A percentile compares a stretch with the other conserved stretches of the same genome.
phyloP scores from a whole-genome alignment of 805 yeast genomes.

The Metschnikowia reukaufii region DNA sequence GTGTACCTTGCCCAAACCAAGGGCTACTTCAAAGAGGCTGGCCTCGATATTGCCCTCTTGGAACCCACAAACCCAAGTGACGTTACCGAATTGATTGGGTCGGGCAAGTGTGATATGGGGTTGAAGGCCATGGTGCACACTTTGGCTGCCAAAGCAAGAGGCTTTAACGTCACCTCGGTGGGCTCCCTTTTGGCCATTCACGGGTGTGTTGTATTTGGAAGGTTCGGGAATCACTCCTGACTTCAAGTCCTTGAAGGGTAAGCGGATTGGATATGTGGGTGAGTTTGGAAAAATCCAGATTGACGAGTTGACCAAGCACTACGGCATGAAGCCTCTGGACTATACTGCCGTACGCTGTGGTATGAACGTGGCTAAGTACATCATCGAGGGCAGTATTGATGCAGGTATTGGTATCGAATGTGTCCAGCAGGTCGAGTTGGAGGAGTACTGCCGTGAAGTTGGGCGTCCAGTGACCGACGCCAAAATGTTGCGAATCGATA shows the following conservation, averaged over 20 bases:
- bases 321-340: constrained; percentile 56
- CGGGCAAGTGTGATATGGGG: constrained; percentile 59
- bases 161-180: constrained; percentile 55
- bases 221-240: constrained; percentile 52
- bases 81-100: constrained; percentile 56
- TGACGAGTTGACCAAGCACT: constrained; percentile 55
- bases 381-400: constrained; percentile 54
- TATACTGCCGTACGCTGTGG: constrained; percentile 60
- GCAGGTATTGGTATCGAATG: no score
- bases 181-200: constrained; percentile 55
- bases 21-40: constrained; percentile 52
- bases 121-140: constrained; percentile 62
- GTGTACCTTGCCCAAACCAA: constrained; percentile 48
- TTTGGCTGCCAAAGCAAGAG: constrained; percentile 58
- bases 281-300: constrained; percentile 60
- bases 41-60: constrained; percentile 50
- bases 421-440: constrained; percentile 59
- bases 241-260: constrained; percentile 51
- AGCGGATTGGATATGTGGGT: constrained; percentile 56
- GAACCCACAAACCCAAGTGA: constrained; percentile 60
- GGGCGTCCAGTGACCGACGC: constrained; percentile 41
- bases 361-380: constrained; percentile 57
- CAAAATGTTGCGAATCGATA: constrained; percentile 56
- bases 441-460: constrained; percentile 38
- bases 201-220: constrained; percentile 51